Base-by-base conservation (phyloP, 1,284 basidiomycete species). In the Microbotryum scabiosae region DNA sequence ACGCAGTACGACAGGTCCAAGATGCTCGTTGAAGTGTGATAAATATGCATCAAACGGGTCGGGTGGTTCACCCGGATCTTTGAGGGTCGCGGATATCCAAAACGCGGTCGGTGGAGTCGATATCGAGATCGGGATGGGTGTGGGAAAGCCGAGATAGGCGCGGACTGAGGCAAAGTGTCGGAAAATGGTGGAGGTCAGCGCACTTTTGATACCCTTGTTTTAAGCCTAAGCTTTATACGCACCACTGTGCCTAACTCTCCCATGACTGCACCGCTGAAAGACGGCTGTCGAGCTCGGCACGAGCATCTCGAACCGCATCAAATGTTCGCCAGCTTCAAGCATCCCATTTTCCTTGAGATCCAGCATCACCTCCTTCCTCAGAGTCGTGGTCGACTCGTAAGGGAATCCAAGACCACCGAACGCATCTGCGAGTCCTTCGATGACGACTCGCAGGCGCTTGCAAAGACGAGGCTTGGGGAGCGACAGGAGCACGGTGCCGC, bases 1-100 rank as follows among this genome's bases (percentile, higher is more conserved):
- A 28, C 56, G 59, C 0, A 68, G 48, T 1, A 52, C 26, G 52
- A 68, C 60, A 0, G 66, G 66, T 4, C 65, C 62, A 8, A 64
- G 45, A 26, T 55, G 32, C 26, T n/a, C 36, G 30, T 45, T 20
- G 45, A 46, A 52, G 32, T 43, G 49, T 6, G 14, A n/a, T 46
- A 5, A n/a, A 50, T 9, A 9, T 57, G 51, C n/a, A 32, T 52
- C 51, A 10, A 52, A 18, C 18, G 51, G 51, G 32, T 52, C 51
- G 30, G 51, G 51, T 28, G 36, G 36, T 41, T 41, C 36, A 3
- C 36, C 36, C 14, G 36, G 36, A 18, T 18, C 56, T 45, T 45
- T 57, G 48, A 51, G 48, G n/a, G 23, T 61, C 63, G 51, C 61
- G 59, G 21, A 64, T 51, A 36, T 61, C 63, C 41, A 59, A 30